Conservation (phyloP, 495 filamentous ascomycete genomes). For the Cercophora scortea region DNA sequence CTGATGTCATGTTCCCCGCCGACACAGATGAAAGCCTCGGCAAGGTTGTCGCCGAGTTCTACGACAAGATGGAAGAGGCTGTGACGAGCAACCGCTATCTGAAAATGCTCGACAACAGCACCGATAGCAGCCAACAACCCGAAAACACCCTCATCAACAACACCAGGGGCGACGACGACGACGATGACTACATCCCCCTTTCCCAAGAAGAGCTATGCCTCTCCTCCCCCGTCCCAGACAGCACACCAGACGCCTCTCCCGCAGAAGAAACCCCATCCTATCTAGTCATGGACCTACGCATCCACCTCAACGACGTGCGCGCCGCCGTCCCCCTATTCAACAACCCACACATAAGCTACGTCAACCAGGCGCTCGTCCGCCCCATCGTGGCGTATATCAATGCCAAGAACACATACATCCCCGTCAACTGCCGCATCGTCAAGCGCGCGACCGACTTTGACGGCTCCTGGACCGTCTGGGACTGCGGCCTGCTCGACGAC, state of each 20-base stretch:
- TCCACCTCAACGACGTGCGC: slow-evolving; percentile 86
- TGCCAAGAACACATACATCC: slow-evolving; percentile 84
- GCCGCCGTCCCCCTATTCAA: slow-evolving; percentile 90
- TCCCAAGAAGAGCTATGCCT: not conserved
- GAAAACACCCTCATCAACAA: slow-evolving; percentile 21
- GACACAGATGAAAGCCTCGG: slow-evolving; percentile 80
- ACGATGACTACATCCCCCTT: not conserved
- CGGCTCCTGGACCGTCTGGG: slow-evolving; percentile 90
- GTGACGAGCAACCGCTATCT: slow-evolving; percentile 65
- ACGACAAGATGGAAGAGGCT: slow-evolving; percentile 87
- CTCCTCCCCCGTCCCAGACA: too few species aligned
- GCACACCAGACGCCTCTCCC: not conserved
- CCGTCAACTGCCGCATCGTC: slow-evolving; percentile 86
- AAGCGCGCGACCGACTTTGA: slow-evolving; percentile 85
- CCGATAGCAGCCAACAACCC: slow-evolving; percentile 11
- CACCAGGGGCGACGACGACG: not conserved
- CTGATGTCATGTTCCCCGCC: slow-evolving; percentile 85
- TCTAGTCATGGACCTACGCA: slow-evolving; percentile 78
- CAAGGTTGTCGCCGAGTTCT: slow-evolving; percentile 89
- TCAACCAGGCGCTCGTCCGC: slow-evolving; percentile 88
- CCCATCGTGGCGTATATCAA: slow-evolving; percentile 99
- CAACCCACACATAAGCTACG: slow-evolving; percentile 74
- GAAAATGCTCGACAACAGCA: slow-evolving; percentile 34
- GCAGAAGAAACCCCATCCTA: slow-evolving; percentile 54
- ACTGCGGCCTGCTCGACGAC: slow-evolving; percentile 92